Evolutionary conservation across 208 protist species (phyloP).

Genomic region (Balamuthia mandrillaris): DNA sequence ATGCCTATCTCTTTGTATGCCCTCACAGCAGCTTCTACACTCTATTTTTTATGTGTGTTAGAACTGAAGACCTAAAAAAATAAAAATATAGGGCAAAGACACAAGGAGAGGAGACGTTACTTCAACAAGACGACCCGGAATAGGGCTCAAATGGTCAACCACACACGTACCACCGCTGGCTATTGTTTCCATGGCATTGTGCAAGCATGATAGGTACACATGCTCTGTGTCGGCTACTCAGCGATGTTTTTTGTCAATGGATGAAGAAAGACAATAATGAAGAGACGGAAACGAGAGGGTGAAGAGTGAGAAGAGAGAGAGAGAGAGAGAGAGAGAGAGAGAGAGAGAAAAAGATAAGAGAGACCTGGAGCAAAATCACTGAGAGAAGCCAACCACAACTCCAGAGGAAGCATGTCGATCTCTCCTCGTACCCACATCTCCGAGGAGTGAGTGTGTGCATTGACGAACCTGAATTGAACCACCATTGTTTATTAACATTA

Average conservation of each 20-base stretch:
- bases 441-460: conserved; percentile 8
- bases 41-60: too few relatives aligned
- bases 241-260: background rate
- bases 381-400: background rate
- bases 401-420: background rate
- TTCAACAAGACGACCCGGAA: background rate
- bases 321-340: background rate
- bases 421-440: background rate
- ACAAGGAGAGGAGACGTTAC: too few relatives aligned
- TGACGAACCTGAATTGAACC: background rate
- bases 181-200: too few relatives aligned
- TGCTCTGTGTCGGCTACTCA: background rate
- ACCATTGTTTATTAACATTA: too few relatives aligned
- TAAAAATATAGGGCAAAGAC: too few relatives aligned
- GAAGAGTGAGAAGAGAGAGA: background rate
- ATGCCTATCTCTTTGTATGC: background rate
- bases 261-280: background rate
- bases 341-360: background rate
- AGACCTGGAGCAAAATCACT: background rate
- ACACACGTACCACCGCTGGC: too few relatives aligned
- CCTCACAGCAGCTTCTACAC: too few relatives aligned
- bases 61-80: too few relatives aligned
- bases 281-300: background rate
- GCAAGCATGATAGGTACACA: background rate
- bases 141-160: too few relatives aligned